Base-by-base conservation (phyloP, 2,329 filamentous ascomycete species). In the Xylariomycetidae sp. region DNA sequence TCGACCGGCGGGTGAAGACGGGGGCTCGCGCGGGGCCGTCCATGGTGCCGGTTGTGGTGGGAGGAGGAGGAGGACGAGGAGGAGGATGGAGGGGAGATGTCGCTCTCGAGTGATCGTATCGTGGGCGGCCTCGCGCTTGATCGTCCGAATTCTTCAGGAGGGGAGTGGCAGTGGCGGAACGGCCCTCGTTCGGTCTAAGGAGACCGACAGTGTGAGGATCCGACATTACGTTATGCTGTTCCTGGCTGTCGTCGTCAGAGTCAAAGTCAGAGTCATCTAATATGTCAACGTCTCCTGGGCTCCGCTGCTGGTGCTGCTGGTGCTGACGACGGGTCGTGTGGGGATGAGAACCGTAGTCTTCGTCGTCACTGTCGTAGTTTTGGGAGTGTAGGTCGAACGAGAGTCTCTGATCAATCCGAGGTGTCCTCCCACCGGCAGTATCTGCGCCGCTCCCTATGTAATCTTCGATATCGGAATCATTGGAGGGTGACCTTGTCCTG, bases 1-100 rank as follows among this genome's bases (percentile, higher is more conserved):
- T 82, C 26, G 80, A 83, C 36, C 76, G 69, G 36, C 77, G 70
- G 27, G 67, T 64, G 41, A 74, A n/a, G n/a, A n/a, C n/a, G n/a
- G n/a, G n/a, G n/a, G n/a, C n/a, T n/a, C n/a, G n/a, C n/a, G n/a
- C n/a, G n/a, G n/a, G n/a, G n/a, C n/a, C n/a, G n/a, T n/a, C n/a
- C n/a, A n/a, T n/a, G n/a, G n/a, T n/a, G n/a, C n/a, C n/a, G n/a
- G n/a, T n/a, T n/a, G n/a, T n/a, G n/a, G n/a, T n/a, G n/a, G n/a
- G n/a, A n/a, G n/a, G n/a, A n/a, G n/a, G n/a, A n/a, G n/a, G n/a
- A n/a, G n/a, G n/a, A n/a, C n/a, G n/a, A n/a, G n/a, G n/a, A 18
- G 53, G 41, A 6, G 45, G 38, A 30, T 27, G 39, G 12, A 42
- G 41, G 18, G 45, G 49, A 23, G 50, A 50, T 30, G 57, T 51